phyloP scores from a whole-genome alignment of 768 basidiomycete species.

The Leucogyrophana mollusca region DNA sequence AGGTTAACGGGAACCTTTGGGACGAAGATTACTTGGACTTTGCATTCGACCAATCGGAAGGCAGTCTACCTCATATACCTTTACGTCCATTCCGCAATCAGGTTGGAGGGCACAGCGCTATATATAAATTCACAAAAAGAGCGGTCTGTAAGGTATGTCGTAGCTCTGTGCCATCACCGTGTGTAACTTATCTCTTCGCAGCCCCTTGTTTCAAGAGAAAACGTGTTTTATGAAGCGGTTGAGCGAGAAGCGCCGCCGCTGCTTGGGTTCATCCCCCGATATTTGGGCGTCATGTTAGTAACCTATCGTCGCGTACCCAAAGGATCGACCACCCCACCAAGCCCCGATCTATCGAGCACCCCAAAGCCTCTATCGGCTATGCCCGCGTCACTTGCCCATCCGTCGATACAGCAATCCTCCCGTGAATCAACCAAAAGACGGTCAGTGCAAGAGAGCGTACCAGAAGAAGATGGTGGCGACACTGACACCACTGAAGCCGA shows the following conservation, averaged over 20 bases:
- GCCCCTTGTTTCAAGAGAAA: slow-evolving; percentile 96
- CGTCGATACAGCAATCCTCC: slow-evolving; percentile 25
- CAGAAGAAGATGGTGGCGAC: slow-evolving; percentile 40
- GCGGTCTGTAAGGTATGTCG: slow-evolving; percentile 94
- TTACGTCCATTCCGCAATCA: slow-evolving; percentile 95
- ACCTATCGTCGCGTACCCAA: slow-evolving; percentile 83
- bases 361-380: slow-evolving; percentile 16
- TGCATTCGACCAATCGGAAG: slow-evolving; percentile 48
- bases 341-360: slow-evolving; percentile 8
- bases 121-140: slow-evolving; percentile 96
- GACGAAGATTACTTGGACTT: slow-evolving; percentile 36
- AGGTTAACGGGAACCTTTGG: slow-evolving; percentile 16
- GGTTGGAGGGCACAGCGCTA: slow-evolving; percentile 95
- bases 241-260: slow-evolving; percentile 92
- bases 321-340: slow-evolving; percentile 24
- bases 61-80: slow-evolving; percentile 82
- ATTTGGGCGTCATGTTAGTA: slow-evolving; percentile 98
- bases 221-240: slow-evolving; percentile 96
- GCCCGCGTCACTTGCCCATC: slow-evolving; percentile 21
- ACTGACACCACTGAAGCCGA: slow-evolving; percentile 66
- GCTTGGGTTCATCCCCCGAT: slow-evolving; percentile 93
- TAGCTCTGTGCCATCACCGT: not conserved
- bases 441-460: slow-evolving; percentile 1
- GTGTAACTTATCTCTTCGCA: slow-evolving; percentile 31
- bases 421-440: slow-evolving; percentile 16